These are phyloP conservation scores for Boeremia exigua DNA, from an alignment of 2,329 filamentous ascomycete genomes.

Conservation along the genomic window DNA sequence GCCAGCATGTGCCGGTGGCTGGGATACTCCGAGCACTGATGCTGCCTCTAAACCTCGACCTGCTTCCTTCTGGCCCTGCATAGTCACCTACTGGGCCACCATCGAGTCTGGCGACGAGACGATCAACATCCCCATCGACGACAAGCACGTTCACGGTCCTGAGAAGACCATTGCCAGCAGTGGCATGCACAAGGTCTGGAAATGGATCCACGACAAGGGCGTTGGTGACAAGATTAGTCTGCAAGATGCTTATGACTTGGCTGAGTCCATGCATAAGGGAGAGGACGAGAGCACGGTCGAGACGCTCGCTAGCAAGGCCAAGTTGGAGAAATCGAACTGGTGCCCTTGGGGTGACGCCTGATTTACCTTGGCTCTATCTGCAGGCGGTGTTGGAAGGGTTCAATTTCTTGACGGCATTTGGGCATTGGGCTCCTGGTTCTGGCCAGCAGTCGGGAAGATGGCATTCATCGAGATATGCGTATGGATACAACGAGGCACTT, in stretches of 20 bases:
- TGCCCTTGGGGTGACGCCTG: not conserved
- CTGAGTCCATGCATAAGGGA: slow-evolving; percentile 19
- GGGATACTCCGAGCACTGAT: not conserved
- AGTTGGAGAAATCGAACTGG: not conserved
- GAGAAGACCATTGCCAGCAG: slow-evolving; percentile 25
- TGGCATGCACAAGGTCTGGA: slow-evolving; percentile 32
- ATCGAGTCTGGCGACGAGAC: slow-evolving; percentile 20
- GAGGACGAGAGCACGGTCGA: not conserved
- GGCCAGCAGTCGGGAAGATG: not conserved
- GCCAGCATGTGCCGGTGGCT: not conserved
- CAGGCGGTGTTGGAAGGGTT: not conserved
- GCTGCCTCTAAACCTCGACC: not conserved
- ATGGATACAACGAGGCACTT: not conserved
- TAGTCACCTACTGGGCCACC: slow-evolving; percentile 30
- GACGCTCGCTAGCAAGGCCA: not conserved
- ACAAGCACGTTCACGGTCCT: slow-evolving; percentile 22
- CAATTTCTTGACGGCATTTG: not conserved
- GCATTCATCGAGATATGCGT: not conserved
- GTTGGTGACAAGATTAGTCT: slow-evolving; percentile 26
- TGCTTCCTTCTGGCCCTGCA: not conserved
- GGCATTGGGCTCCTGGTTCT: not conserved
- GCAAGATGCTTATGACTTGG: slow-evolving; percentile 32
- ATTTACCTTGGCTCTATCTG: no score
- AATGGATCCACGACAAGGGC: slow-evolving; percentile 31
- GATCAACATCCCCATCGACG: slow-evolving; percentile 26